Base-by-base conservation (phyloP, 176 grass and related monocot species). In the Rhipidocladum racemiflorum region DNA sequence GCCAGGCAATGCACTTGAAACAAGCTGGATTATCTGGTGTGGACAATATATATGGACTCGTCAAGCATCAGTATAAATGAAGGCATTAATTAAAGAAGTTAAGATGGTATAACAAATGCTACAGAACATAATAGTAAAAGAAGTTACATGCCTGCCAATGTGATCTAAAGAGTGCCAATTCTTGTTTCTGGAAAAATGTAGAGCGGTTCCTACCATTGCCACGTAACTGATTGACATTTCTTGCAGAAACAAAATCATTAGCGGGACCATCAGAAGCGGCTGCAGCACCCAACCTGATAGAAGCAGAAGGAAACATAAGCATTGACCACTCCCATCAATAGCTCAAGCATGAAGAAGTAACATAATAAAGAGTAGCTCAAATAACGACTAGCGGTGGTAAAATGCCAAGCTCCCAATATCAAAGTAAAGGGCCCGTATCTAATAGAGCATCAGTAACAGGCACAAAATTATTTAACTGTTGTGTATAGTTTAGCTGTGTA, bases 1-100 rank as follows among this genome's bases (percentile, higher is more conserved):
- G 38, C 95, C 92, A 69, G 89, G 86, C 21, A 78, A 77, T 80
- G 77, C 61, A 81, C 86, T 94, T 56, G 92, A 72, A 86, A 84
- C 82, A 76, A 98, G 78, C 72, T 98, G 95, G 84, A 98, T 88
- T 89, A 98, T 93, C 95, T 98, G 90, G 64, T 81, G 24, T 72
- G 78, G 21, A 87, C 64, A 85, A 64, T 38, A 85, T 84, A 83
- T 89, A 80, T 61, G 50, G 13, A 40, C 49, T 67, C 74, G 53
- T 68, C 49, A 88, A 61, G 40, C 48, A 70, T 76, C 18, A 69
- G 23, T 44, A 25, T 55, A 44, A 71, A 70, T 62, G 51, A 71
- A 61, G 55, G 36, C 11, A 64, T 46, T 72, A 72, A 43, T 43
- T 55, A 54, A 36, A 40, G 17, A 77, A 64, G 42, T 3, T 63